These are phyloP conservation scores for Malassezia nana DNA, from an alignment of 1,284 basidiomycete species.

Conservation along the genomic window DNA sequence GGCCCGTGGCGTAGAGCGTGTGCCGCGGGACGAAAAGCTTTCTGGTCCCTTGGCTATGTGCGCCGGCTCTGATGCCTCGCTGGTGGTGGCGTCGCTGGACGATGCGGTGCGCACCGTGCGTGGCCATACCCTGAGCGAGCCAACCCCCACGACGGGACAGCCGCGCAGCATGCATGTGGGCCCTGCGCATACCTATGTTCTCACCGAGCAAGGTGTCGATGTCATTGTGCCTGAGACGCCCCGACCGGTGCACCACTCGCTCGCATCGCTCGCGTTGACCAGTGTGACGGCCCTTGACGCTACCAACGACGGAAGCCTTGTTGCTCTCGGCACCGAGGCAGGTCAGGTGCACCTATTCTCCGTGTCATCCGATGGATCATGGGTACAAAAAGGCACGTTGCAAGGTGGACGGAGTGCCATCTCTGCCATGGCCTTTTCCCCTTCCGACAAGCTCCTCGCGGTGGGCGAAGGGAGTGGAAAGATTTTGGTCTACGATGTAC, in stretches of 20 bases:
- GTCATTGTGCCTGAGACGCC: slow-evolving; percentile 40
- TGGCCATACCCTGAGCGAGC: neutral
- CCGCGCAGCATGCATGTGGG: slow-evolving; percentile 53
- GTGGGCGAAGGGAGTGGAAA: slow-evolving; percentile 62
- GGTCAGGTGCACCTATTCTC: slow-evolving; percentile 34
- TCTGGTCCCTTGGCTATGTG: slow-evolving; percentile 7
- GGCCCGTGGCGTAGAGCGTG: neutral
- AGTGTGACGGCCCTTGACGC: slow-evolving; percentile 51
- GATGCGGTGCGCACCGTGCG: slow-evolving; percentile 6
- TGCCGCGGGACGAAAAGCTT: neutral
- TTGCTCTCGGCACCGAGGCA: slow-evolving; percentile 62
- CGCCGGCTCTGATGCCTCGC: neutral
- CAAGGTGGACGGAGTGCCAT: slow-evolving; percentile 49
- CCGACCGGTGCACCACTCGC: neutral
- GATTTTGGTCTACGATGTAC: slow-evolving; percentile 67
- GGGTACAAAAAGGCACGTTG: slow-evolving; percentile 8
- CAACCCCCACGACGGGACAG: slow-evolving; percentile 52
- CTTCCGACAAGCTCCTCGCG: slow-evolving; percentile 65
- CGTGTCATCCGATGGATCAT: slow-evolving; percentile 50
- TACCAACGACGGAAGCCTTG: slow-evolving; percentile 50
- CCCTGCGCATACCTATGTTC: slow-evolving; percentile 53
- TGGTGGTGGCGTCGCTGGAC: slow-evolving; percentile 12
- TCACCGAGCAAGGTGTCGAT: slow-evolving; percentile 63
- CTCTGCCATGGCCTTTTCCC: slow-evolving; percentile 69
- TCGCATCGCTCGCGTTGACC: neutral